A percentile compares a stretch with the other conserved stretches of the same genome.
Conservation (phyloP, 108 stramenopile species). For the Skeletonema costatum region DNA sequence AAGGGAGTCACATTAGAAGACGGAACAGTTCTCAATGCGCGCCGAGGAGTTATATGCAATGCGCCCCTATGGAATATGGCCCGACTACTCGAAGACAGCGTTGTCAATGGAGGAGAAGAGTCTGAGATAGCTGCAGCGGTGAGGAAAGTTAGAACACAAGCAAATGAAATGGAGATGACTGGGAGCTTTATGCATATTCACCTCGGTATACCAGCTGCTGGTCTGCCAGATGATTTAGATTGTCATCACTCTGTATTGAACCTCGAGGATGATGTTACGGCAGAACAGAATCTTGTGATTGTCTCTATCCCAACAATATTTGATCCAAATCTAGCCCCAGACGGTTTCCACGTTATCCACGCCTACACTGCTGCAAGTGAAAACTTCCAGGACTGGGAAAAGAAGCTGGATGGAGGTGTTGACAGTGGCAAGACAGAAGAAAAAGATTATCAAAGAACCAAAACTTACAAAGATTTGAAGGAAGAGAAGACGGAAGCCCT, state of each 20-base stretch:
- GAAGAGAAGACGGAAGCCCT: slow-evolving; percentile 77
- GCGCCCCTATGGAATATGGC: slow-evolving; percentile 88
- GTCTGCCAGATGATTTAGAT: slow-evolving; percentile 69
- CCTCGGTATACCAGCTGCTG: slow-evolving; percentile 81
- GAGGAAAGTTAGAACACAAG: slow-evolving; percentile 51
- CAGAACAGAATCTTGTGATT: slow-evolving; percentile 84
- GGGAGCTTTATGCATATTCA: slow-evolving; percentile 92
- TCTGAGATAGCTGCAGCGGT: slow-evolving; percentile 35
- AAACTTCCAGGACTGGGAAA: slow-evolving; percentile 74
- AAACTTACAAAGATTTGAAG: slow-evolving; percentile 72
- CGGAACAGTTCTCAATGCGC: slow-evolving; percentile 65
- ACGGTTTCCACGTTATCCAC: slow-evolving; percentile 89
- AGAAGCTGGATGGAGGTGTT: slow-evolving; percentile 40
- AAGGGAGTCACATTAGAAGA: slow-evolving; percentile 67
- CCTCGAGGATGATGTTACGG: slow-evolving; percentile 66
- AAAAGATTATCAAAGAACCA: slow-evolving; percentile 58
- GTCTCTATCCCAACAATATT: slow-evolving; percentile 87
- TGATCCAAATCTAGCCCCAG: slow-evolving; percentile 83
- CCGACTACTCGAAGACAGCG: slow-evolving; percentile 62
- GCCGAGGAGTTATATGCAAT: slow-evolving; percentile 83
- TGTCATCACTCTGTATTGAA: slow-evolving; percentile 88
- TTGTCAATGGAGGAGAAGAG: slow-evolving; percentile 18
- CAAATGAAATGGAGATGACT: slow-evolving; percentile 70
- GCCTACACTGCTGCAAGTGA: slow-evolving; percentile 90
- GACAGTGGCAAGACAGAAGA: slow-evolving; percentile 61